phyloP scores from a whole-genome alignment of 805 yeast genomes.

The Saccharomycopsis fermentans region DNA sequence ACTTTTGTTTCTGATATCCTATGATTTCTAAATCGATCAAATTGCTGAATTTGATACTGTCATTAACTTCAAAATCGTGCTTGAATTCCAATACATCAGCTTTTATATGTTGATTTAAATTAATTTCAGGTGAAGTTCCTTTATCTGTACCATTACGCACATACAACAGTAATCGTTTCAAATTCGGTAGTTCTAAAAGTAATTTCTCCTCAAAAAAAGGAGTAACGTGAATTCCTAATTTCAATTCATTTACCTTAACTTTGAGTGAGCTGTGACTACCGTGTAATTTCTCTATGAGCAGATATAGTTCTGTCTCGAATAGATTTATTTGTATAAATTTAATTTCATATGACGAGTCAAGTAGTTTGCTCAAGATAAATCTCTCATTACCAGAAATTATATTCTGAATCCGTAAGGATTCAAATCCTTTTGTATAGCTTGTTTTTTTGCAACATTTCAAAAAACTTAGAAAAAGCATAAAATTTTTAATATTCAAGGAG shows the following conservation, averaged over 20 bases:
- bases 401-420: constrained; percentile 1
- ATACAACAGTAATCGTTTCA: constrained; percentile 1
- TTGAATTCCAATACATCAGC: constrained; percentile 1
- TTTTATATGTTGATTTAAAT: not conserved
- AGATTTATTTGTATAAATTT: constrained; percentile 3
- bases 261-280: not conserved
- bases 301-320: constrained; percentile 11
- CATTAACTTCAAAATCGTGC: not conserved
- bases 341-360: not conserved
- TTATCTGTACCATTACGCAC: constrained; percentile 8
- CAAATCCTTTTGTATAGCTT: not conserved
- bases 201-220: constrained; percentile 13
- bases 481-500: constrained; percentile 2
- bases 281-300: constrained; percentile 6
- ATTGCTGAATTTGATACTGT: not conserved
- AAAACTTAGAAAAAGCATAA: constrained; percentile 4
- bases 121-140: not conserved
- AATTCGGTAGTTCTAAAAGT: constrained; percentile 3
- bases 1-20: not conserved
- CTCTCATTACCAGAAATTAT: not conserved
- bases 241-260: not conserved
- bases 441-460: not conserved
- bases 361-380: constrained; percentile 5
- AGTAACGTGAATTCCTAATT: constrained; percentile 7
- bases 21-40: constrained; percentile 7